Evolutionary conservation across 2,329 filamentous ascomycete genomes (phyloP), one percentile per base, ranked within the genome.

Genomic region (Xylariaceae sp.): DNA sequence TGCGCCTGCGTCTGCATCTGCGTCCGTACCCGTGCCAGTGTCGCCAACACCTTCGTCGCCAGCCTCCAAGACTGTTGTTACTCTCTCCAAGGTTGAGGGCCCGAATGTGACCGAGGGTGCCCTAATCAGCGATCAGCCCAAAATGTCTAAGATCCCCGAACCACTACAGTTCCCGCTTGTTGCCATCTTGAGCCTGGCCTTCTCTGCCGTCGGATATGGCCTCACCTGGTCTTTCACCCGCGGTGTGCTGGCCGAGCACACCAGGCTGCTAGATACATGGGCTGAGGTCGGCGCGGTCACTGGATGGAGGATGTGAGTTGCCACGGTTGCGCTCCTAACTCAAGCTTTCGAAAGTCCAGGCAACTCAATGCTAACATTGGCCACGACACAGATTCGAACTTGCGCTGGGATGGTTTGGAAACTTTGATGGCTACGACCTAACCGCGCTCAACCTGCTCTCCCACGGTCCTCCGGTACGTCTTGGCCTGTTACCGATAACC

Each of bases 341-440:
- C 31, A 19, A 6, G 19, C n/a, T 42, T 36, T 26, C 35, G 24
- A 40, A 19, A 12, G 18, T 24, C 26, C 22, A 30, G 11, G 18
- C 19, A 16, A 15, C 15, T 45, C 79, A 47, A 57, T 82, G 38
- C 72, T 53, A 9, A 36, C 49, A 37, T 42, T 43, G 42, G n/a
- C 48, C 46, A 28, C 77, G 71, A 39, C 78, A 71, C 74, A 87
- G 78, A 61, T 62, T 81, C 35, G 83, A 89, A 61, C 71, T 95
- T 39, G 79, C 72, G 18, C 58, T 90, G 35, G 83, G 79, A 35
- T 95, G 89, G 88, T 78, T 77, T 53, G 71, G 81, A 33, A 74
- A 81, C 48, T 87, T 85, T 60, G 88, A 94, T 63, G 81, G 85
- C 65, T 74, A 80, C 60, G 84, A 88, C 61, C 69, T 85, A 38